Evolutionary conservation across 2,329 filamentous ascomycete species (phyloP).

Genomic region (Aurifilum marmelostoma): DNA sequence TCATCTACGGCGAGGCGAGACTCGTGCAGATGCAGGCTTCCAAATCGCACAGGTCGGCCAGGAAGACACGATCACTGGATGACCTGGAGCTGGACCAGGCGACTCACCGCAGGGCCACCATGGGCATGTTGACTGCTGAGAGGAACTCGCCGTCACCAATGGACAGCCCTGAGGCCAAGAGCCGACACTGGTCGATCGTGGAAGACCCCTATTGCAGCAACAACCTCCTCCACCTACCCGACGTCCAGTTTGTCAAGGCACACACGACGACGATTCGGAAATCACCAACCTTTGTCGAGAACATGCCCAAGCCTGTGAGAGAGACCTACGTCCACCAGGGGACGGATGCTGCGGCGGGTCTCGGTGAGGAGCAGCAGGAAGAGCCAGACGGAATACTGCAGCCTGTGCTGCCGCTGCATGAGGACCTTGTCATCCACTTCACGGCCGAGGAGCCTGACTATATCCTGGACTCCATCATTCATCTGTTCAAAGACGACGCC

Average conservation of each 20-base stretch:
- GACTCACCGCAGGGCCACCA: slow-evolving; percentile 6
- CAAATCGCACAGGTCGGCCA: slow-evolving; percentile 33
- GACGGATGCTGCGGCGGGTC: slow-evolving; percentile 41
- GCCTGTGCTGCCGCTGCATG: slow-evolving; percentile 54
- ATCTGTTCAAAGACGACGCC: slow-evolving; percentile 48
- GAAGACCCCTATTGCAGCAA: slow-evolving; percentile 23
- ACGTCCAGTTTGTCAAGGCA: slow-evolving; percentile 36
- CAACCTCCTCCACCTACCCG: slow-evolving; percentile 32
- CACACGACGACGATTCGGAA: slow-evolving; percentile 37
- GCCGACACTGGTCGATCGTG: slow-evolving; percentile 24
- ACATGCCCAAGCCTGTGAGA: slow-evolving; percentile 22
- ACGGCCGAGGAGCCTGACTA: slow-evolving; percentile 47
- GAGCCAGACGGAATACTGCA: slow-evolving; percentile 38
- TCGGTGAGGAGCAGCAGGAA: slow-evolving; percentile 23
- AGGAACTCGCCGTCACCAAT: slow-evolving; percentile 11
- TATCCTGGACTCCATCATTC: slow-evolving; percentile 51
- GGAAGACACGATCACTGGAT: slow-evolving; percentile 44
- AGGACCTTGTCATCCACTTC: slow-evolving; percentile 62
- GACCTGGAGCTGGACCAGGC: slow-evolving; percentile 20
- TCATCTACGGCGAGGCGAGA: slow-evolving; percentile 44
- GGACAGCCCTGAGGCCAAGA: slow-evolving; percentile 21
- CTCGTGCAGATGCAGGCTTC: slow-evolving; percentile 42
- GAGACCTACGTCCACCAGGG: slow-evolving; percentile 45
- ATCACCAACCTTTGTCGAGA: slow-evolving; percentile 29
- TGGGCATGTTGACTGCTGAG: background rate